phyloP scores from a whole-genome alignment of 495 filamentous ascomycete genomes.

The Penicillium lagena region DNA sequence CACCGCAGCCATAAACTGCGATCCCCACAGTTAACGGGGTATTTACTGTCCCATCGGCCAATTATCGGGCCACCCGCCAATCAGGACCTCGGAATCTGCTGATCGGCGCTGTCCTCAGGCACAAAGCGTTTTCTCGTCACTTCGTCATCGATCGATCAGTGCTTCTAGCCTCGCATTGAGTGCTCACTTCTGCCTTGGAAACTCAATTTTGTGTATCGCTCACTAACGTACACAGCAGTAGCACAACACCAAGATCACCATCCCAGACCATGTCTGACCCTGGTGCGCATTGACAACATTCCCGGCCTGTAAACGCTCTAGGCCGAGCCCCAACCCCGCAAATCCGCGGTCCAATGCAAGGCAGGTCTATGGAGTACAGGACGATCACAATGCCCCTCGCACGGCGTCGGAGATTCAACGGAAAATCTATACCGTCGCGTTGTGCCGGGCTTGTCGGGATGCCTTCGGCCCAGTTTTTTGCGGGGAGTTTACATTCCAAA shows the following conservation, averaged over 20 bases:
- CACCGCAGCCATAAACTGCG: constrained; percentile 6
- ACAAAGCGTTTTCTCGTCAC: no score
- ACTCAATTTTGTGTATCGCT: no score
- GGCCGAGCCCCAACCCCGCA: no score
- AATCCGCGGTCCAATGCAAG: no score
- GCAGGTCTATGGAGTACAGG: background rate
- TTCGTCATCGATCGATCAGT: no score
- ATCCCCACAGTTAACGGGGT: constrained; percentile 2
- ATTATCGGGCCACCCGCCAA: constrained; percentile 28
- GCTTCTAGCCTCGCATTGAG: no score
- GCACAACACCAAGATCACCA: no score
- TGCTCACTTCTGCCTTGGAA: no score
- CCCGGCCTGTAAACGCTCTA: no score
- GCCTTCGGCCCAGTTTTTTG: background rate
- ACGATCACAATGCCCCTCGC: background rate
- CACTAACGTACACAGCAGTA: no score
- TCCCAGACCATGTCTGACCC: no score
- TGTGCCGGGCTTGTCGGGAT: constrained; percentile 10
- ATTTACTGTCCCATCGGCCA: constrained; percentile 13
- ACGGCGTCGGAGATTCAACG: constrained; percentile 13
- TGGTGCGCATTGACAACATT: no score
- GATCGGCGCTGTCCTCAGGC: constrained; percentile 1
- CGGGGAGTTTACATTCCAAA: background rate
- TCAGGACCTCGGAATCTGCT: constrained; percentile 2
- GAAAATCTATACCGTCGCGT: constrained; percentile 7